Conservation (phyloP, 352 stramenopile genomes). For the Phytophthora chlamydospora region DNA sequence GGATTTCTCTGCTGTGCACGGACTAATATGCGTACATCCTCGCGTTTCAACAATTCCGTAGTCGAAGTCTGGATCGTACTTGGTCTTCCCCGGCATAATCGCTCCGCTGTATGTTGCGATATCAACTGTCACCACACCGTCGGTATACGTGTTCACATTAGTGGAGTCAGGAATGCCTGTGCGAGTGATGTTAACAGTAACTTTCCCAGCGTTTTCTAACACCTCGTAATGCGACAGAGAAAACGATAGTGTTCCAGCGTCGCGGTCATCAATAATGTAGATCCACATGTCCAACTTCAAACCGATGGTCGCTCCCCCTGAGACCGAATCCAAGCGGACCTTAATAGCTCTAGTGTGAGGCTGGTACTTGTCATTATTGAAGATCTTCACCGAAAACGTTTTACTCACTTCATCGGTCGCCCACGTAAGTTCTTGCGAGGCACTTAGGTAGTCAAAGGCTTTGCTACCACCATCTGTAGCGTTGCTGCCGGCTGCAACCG, state of each 20-base stretch:
- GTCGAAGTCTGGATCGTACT: constrained; percentile 61
- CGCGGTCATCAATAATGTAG: constrained; percentile 78
- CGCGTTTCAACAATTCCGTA: constrained; percentile 54
- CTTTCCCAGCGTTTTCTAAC: constrained; percentile 49
- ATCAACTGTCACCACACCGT: constrained; percentile 57
- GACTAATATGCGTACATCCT: constrained; percentile 69
- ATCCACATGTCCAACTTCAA: constrained; percentile 55
- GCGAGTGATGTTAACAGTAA: constrained; percentile 57
- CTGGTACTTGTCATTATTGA: constrained; percentile 78
- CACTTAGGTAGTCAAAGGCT: constrained; percentile 68
- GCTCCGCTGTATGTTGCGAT: constrained; percentile 62
- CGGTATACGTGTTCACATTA: constrained; percentile 68
- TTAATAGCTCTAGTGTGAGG: constrained; percentile 51
- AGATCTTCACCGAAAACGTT: constrained; percentile 64
- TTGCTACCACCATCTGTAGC: constrained; percentile 64
- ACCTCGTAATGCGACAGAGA: constrained; percentile 60
- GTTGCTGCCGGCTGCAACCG: constrained; percentile 55
- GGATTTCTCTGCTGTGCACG: constrained; percentile 53
- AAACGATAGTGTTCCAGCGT: constrained; percentile 76
- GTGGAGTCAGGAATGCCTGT: constrained; percentile 50
- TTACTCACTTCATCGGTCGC: constrained; percentile 58
- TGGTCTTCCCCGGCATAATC: constrained; percentile 52
- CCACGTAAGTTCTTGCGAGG: constrained; percentile 60
- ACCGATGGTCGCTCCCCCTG: constrained; percentile 62
- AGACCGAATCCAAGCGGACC: constrained; percentile 53